phyloP scores from a whole-genome alignment of 768 basidiomycete genomes.

The Kwoniella heveanensis region DNA sequence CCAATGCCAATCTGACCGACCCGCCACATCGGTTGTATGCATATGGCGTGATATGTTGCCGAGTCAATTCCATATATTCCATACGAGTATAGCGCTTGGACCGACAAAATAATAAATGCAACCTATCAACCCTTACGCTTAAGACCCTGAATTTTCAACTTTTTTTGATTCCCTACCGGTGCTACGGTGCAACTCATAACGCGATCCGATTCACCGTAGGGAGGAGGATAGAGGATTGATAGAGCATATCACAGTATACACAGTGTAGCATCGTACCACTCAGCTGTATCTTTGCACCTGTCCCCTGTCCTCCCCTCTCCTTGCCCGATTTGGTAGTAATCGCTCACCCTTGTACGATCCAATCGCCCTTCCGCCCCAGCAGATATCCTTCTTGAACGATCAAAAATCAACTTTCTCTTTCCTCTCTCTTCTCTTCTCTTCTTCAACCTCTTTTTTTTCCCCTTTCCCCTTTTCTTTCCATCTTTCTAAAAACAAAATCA shows the following conservation, averaged over 20 bases:
- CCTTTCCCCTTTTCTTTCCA: constrained; percentile 18
- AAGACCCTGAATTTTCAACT: no score
- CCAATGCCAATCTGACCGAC: neutral
- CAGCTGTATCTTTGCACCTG: no score
- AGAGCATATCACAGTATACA: no score
- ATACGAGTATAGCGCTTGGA: no score
- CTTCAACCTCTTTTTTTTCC: constrained; percentile 26
- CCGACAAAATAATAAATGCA: no score
- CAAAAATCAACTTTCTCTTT: neutral
- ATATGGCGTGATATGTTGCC: neutral
- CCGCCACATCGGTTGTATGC: constrained; percentile 1
- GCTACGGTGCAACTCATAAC: no score
- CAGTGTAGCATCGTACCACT: neutral
- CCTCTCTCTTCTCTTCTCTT: constrained; percentile 14
- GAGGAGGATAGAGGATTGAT: neutral
- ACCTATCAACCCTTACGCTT: no score
- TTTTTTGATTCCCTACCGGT: no score
- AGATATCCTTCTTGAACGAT: neutral
- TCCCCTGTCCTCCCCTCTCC: no score
- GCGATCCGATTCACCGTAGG: no score
- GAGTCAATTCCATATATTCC: no score
- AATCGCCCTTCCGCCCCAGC: neutral
- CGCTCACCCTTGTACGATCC: neutral
- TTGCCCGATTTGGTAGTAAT: no score
- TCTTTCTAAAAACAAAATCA: constrained; percentile 13